phyloP scores from a whole-genome alignment of 2,329 filamentous ascomycete genomes.

The Aspergillus sp. region DNA sequence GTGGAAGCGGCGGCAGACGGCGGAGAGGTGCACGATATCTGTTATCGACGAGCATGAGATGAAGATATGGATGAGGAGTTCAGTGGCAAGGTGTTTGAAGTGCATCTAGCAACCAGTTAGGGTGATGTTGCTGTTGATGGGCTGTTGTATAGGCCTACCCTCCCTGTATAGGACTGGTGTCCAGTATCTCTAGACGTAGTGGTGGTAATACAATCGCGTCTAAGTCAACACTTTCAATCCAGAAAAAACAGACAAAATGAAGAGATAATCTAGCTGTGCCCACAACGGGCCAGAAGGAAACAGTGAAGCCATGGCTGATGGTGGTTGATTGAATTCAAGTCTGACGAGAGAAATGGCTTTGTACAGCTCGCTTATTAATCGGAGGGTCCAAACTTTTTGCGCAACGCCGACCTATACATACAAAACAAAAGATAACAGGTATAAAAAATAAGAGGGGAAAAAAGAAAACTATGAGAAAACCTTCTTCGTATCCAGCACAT shows the following conservation, averaged over 20 bases:
- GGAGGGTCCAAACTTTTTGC: background rate
- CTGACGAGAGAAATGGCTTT: constrained; percentile 3
- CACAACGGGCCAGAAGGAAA: constrained; percentile 11
- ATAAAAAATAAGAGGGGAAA: constrained; percentile 8
- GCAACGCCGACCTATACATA: background rate
- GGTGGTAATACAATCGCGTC: too few relatives aligned
- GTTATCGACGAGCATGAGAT: constrained; percentile 44
- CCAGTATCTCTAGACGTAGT: too few relatives aligned
- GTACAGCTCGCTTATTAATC: background rate
- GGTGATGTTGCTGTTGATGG: too few relatives aligned
- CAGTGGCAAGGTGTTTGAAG: constrained; percentile 49
- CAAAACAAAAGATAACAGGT: background rate
- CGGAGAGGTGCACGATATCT: constrained; percentile 47
- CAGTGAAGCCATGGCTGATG: constrained; percentile 15
- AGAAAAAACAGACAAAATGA: constrained; percentile 2
- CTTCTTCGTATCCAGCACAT: constrained; percentile 66
- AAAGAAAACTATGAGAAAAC: constrained; percentile 50
- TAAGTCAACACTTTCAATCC: too few relatives aligned
- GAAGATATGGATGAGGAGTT: constrained; percentile 51
- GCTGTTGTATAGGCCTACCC: too few relatives aligned
- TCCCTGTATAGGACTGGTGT: too few relatives aligned
- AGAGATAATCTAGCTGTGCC: constrained; percentile 6
- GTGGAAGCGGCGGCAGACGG: constrained; percentile 48
- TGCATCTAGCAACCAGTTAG: constrained; percentile 34
- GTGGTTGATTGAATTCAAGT: constrained; percentile 5